phyloP scores from a whole-genome alignment of 192 early-diverging fungal species.

The Entomortierella lignicola region DNA sequence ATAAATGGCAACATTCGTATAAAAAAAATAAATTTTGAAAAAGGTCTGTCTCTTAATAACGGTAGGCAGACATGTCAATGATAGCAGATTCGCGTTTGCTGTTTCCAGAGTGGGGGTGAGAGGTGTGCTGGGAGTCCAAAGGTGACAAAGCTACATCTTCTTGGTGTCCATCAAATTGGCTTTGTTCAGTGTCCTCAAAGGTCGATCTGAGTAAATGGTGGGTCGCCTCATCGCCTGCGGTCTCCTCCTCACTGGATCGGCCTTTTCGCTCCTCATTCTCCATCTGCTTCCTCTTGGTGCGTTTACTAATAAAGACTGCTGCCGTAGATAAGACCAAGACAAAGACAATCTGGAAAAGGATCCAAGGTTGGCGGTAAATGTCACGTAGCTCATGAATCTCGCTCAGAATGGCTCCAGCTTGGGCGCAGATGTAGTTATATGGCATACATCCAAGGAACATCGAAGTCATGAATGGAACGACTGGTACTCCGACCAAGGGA shows the following conservation, averaged over 20 bases:
- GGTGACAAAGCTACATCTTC: constrained; percentile 16
- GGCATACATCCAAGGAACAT: constrained; percentile 65
- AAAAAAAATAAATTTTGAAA: background rate
- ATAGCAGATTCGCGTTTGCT: constrained; percentile 39
- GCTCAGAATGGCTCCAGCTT: constrained; percentile 63
- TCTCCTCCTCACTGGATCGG: constrained; percentile 19
- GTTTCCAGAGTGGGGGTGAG: too few species aligned
- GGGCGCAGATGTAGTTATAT: constrained; percentile 65
- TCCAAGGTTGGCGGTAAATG: constrained; percentile 52
- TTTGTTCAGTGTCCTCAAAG: constrained; percentile 1
- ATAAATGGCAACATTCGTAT: too few species aligned
- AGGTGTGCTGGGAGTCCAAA: constrained; percentile 1
- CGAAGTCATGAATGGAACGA: constrained; percentile 62
- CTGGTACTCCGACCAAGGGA: constrained; percentile 60
- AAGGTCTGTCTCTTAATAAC: constrained; percentile 5
- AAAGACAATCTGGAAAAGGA: constrained; percentile 38
- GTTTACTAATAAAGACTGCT: constrained; percentile 34
- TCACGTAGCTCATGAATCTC: constrained; percentile 52
- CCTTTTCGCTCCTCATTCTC: constrained; percentile 32
- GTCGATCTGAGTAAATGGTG: constrained; percentile 17
- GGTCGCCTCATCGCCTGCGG: constrained; percentile 21
- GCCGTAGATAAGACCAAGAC: constrained; percentile 34
- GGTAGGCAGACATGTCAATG: constrained; percentile 38
- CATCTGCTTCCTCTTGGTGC: constrained; percentile 34
- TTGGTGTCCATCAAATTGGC: background rate